phyloP scores from a whole-genome alignment of 2,329 filamentous ascomycete genomes.

The Pseudogymnoascus sp. region DNA sequence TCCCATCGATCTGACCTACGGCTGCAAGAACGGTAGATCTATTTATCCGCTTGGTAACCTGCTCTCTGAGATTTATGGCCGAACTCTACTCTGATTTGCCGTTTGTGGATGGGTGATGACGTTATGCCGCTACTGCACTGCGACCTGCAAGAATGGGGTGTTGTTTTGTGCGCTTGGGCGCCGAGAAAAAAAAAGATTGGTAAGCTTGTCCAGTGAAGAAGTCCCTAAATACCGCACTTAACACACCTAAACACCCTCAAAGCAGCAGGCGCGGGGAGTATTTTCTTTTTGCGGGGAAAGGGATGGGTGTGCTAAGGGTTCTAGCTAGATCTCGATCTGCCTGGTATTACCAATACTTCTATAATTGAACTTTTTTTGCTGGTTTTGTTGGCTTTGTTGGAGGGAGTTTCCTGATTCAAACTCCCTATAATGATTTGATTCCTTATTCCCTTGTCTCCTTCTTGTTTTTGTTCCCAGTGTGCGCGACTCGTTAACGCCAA shows the following conservation, averaged over 20 bases:
- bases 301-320: not conserved
- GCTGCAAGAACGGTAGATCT: too few relatives aligned
- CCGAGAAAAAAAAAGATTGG: not conserved
- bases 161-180: not conserved
- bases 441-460: not conserved
- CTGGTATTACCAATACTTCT: not conserved
- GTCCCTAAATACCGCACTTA: not conserved
- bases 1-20: too few relatives aligned
- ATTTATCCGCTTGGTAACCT: too few relatives aligned
- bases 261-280: not conserved
- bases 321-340: not conserved
- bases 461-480: not conserved
- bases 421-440: not conserved
- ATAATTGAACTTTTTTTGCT: not conserved
- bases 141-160: not conserved
- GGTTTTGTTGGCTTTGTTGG: not conserved
- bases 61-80: not conserved
- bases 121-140: not conserved
- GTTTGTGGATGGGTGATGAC: not conserved
- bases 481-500: not conserved
- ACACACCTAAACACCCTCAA: not conserved
- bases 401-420: not conserved
- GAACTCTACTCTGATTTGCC: not conserved
- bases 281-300: not conserved
- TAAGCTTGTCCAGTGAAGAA: not conserved